Evolutionary conservation across 176 grass and related monocot species (phyloP).

Genomic region (Neostapfia colusana): DNA sequence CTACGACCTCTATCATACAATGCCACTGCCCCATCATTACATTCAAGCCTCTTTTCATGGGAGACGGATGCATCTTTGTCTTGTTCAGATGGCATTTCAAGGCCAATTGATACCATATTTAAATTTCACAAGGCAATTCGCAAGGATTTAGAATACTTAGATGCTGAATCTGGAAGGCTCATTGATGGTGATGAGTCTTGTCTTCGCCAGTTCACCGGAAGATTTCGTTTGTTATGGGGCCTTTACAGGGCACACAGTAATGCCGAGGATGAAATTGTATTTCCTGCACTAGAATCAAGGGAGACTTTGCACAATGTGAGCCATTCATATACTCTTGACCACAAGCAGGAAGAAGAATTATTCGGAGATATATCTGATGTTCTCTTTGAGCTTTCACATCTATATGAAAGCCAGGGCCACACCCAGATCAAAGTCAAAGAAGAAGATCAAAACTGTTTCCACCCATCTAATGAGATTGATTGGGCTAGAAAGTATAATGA

Average conservation of each 20-base stretch:
- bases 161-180: conserved; percentile 88
- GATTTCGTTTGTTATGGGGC: conserved; percentile 94
- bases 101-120: conserved; percentile 98
- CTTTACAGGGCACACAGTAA: conserved; percentile 97
- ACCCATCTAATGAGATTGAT: conserved; percentile 34
- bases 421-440: conserved; percentile 26
- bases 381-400: conserved; percentile 71
- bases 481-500: conserved; percentile 77
- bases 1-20: conserved; percentile 56
- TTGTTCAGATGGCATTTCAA: conserved; percentile 53
- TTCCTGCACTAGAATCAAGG: conserved; percentile 94
- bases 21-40: conserved; percentile 70
- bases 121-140: conserved; percentile 99
- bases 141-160: conserved; percentile 92
- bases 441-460: conserved; percentile 11
- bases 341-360: conserved; percentile 98
- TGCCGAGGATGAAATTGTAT: conserved; percentile 99
- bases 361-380: conserved; percentile 82
- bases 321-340: conserved; percentile 96
- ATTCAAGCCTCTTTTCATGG: conserved; percentile 84
- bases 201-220: conserved; percentile 83
- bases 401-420: conserved; percentile 55
- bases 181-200: conserved; percentile 73
- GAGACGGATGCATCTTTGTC: conserved; percentile 66
- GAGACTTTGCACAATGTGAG: conserved; percentile 98